phyloP scores from a whole-genome alignment of 768 basidiomycete species.

The Leccinum truebloodii region DNA sequence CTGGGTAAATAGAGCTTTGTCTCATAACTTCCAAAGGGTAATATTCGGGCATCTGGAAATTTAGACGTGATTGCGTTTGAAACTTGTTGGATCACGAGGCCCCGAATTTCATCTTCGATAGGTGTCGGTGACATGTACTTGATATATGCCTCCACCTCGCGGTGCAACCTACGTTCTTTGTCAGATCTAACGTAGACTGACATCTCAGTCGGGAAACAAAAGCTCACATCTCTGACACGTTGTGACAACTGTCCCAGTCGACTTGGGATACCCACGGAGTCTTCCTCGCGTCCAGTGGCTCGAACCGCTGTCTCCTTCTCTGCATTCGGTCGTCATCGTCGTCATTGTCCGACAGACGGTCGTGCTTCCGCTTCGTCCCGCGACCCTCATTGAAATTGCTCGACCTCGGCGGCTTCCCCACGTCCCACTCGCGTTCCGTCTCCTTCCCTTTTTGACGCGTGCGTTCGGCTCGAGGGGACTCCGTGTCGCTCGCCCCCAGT shows the following conservation, averaged over 20 bases:
- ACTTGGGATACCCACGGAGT: conserved; percentile 70
- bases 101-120: conserved; percentile 82
- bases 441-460: conserved; percentile 22
- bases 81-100: conserved; percentile 71
- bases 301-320: conserved; percentile 53
- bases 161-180: conserved; percentile 59
- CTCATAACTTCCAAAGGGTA: conserved; percentile 90
- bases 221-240: conserved; percentile 83
- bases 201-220: conserved; percentile 1
- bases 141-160: too few species aligned
- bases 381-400: conserved; percentile 21
- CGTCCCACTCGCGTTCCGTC: conserved; percentile 43
- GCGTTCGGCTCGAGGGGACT: conserved; percentile 17
- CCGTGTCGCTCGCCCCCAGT: conserved; percentile 21
- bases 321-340: conserved; percentile 35
- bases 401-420: conserved; percentile 32
- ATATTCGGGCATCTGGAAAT: conserved; percentile 80
- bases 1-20: conserved; percentile 91
- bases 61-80: conserved; percentile 57
- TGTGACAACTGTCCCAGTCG: conserved; percentile 71
- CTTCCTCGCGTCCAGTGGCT: conserved; percentile 53
- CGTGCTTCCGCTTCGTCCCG: conserved; percentile 48
- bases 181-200: conserved; percentile 1
- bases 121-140: conserved; percentile 78
- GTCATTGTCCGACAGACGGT: conserved; percentile 42